phyloP scores from a whole-genome alignment of 192 early-diverging fungal species.

The Diversispora eburnea region DNA sequence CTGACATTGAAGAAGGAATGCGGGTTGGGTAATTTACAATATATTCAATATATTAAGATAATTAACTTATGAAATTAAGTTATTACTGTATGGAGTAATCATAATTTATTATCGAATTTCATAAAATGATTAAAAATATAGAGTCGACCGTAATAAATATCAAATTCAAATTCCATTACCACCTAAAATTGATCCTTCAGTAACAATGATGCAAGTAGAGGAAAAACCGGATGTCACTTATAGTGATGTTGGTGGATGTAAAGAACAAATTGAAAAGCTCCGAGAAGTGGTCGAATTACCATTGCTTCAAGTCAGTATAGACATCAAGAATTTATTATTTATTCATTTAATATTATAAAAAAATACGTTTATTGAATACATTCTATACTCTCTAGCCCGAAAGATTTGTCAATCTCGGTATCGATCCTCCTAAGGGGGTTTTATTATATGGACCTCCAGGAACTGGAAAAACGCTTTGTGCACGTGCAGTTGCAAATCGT shows the following conservation, averaged over 20 bases:
- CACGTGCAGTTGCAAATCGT: conserved; percentile 96
- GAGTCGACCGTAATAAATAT: conserved; percentile 97
- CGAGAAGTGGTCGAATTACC: conserved; percentile 99
- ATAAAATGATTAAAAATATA: conserved; percentile 27
- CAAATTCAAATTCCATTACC: conserved; percentile 99
- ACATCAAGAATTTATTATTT: too few species aligned
- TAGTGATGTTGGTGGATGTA: conserved; percentile 98
- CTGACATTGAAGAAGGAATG: conserved; percentile 99
- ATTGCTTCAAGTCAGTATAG: conserved; percentile 59
- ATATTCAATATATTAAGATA: background rate
- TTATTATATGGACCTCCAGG: conserved; percentile 94
- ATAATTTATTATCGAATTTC: background rate
- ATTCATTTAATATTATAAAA: background rate
- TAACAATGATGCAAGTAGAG: conserved; percentile 99
- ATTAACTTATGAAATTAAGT: background rate
- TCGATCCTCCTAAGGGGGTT: conserved; percentile 99
- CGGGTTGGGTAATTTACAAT: conserved; percentile 74
- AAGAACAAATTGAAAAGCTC: conserved; percentile 99
- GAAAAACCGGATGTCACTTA: conserved; percentile 99
- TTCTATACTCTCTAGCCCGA: conserved; percentile 63
- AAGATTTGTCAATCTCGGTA: conserved; percentile 95
- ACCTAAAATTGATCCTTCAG: conserved; percentile 96
- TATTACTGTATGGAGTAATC: background rate
- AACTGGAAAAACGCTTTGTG: conserved; percentile 97
- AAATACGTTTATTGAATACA: background rate